Conservation (phyloP, 129 eudicot genomes). For the Artemisia annua region DNA sequence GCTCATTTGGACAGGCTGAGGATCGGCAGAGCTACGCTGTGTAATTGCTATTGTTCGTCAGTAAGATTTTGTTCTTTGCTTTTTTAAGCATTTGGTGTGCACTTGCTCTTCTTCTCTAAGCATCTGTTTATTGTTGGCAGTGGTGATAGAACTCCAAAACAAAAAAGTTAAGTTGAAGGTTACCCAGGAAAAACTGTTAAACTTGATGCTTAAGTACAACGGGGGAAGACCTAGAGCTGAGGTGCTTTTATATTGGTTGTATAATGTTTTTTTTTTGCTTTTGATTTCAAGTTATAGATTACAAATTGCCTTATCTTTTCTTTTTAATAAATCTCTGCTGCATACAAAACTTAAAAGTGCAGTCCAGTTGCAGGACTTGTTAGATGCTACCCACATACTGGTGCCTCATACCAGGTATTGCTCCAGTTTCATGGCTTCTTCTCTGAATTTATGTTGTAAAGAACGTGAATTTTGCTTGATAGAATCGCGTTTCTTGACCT, state of each 20-base stretch:
- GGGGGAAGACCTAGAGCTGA: conserved; percentile 90
- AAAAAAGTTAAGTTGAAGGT: conserved; percentile 96
- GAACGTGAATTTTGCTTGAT: not conserved
- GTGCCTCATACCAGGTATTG: conserved; percentile 75
- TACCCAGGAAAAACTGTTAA: conserved; percentile 82
- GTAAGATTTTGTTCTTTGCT: conserved; percentile 50
- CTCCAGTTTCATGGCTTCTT: conserved; percentile 12
- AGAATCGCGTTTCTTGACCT: no score
- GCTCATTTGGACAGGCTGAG: no score
- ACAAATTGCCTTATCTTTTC: conserved; percentile 17
- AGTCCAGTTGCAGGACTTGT: conserved; percentile 85
- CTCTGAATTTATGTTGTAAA: conserved; percentile 14
- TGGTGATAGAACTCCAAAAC: conserved; percentile 99
- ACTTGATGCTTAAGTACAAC: conserved; percentile 89
- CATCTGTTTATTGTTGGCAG: conserved; percentile 40
- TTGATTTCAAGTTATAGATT: not conserved
- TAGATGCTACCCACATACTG: conserved; percentile 82
- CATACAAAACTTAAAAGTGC: conserved; percentile 97
- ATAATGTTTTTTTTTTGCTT: not conserved
- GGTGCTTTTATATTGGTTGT: conserved; percentile 47
- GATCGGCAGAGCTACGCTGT: no score
- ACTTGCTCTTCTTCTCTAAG: conserved; percentile 3
- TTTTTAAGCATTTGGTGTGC: conserved; percentile 15
- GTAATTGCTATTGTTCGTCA: conserved; percentile 33
- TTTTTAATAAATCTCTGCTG: conserved; percentile 17